These are phyloP conservation scores for Cunninghamia lanceolata DNA, from an alignment of 75 land plant genomes.

Conservation along the genomic window DNA sequence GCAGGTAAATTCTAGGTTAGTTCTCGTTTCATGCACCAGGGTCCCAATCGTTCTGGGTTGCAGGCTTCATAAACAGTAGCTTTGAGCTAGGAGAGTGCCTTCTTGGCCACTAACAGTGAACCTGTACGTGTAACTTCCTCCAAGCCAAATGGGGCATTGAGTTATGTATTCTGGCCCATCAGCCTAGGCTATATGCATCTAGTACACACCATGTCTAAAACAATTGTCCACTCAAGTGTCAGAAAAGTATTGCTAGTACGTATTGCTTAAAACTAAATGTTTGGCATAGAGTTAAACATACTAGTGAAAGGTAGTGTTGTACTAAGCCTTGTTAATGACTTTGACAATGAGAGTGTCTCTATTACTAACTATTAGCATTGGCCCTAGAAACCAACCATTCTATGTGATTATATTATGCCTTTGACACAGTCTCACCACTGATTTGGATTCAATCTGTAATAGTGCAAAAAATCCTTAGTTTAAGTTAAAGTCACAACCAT, in stretches of 20 bases:
- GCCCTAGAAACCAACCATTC: constrained; percentile 35
- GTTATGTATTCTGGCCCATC: not conserved
- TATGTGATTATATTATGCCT: constrained; percentile 16
- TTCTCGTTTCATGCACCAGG: too few species aligned
- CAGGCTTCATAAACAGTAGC: not conserved
- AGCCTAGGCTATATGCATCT: not conserved
- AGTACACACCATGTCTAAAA: not conserved
- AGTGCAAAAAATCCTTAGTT: too few species aligned
- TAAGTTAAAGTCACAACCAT: too few species aligned
- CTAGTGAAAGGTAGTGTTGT: too few species aligned
- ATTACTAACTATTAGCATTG: constrained; percentile 17
- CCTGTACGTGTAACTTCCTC: not conserved
- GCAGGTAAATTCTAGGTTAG: too few species aligned
- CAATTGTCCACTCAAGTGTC: too few species aligned
- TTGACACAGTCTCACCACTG: constrained; percentile 27
- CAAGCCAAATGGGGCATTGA: not conserved
- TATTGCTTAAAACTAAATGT: too few species aligned
- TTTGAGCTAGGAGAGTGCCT: not conserved
- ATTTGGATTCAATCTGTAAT: constrained; percentile 16
- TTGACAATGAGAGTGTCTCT: constrained; percentile 35
- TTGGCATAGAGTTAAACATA: too few species aligned
- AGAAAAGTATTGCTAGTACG: too few species aligned
- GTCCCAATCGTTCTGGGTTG: too few species aligned
- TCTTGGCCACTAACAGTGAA: not conserved
- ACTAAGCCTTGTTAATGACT: too few species aligned